phyloP scores from a whole-genome alignment of 768 basidiomycete genomes.

The Amanita polypyramis region DNA sequence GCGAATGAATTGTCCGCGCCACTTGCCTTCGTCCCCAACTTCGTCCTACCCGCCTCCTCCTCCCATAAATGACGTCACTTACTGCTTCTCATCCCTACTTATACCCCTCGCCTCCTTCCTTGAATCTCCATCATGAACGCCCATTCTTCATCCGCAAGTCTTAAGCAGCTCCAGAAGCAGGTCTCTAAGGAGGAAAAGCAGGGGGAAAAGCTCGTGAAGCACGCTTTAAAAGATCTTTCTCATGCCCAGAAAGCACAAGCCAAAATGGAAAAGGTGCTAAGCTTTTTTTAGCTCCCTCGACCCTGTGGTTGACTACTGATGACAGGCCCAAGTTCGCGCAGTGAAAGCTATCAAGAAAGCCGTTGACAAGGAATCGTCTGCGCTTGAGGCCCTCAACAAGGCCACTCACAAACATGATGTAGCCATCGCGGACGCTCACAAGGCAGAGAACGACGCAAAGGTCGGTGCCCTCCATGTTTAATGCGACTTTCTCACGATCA shows the following conservation, averaged over 20 bases:
- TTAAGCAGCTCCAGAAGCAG: conserved; percentile 30
- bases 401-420: conserved; percentile 43
- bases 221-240: conserved; percentile 42
- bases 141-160: conserved; percentile 17
- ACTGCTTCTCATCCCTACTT: conserved; percentile 10
- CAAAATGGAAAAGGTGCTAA: conserved; percentile 41
- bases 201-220: conserved; percentile 39
- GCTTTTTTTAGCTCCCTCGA: neutral
- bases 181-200: conserved; percentile 39
- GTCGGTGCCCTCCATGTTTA: conserved; percentile 14
- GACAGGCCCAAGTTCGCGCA: conserved; percentile 34
- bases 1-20: too few relatives aligned
- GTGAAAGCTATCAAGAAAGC: conserved; percentile 30
- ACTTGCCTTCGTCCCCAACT: neutral
- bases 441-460: conserved; percentile 33
- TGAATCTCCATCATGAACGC: conserved; percentile 9
- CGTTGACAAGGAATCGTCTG: conserved; percentile 38
- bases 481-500: neutral
- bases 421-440: conserved; percentile 30
- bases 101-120: conserved; percentile 7
- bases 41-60: neutral
- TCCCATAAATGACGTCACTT: conserved; percentile 10
- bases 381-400: conserved; percentile 39
- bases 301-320: neutral
- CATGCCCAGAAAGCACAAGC: conserved; percentile 41